A percentile compares a stretch with the other conserved stretches of the same genome.
phyloP scores from a whole-genome alignment of 2,329 filamentous ascomycete genomes.

The Fusarium incarnatum region DNA sequence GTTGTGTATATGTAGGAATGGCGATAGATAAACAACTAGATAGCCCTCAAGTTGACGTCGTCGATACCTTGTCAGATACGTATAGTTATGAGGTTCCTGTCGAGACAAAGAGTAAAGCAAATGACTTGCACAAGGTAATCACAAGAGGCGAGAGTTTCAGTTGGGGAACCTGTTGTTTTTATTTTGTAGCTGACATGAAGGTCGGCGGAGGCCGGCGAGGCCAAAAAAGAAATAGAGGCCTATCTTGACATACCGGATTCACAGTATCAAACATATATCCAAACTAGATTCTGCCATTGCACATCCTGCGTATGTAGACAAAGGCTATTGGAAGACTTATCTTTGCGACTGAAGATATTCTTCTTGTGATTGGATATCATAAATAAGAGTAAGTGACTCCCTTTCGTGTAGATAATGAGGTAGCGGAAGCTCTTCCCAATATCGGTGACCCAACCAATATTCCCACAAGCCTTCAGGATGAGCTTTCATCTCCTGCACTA shows the following conservation, averaged over 20 bases:
- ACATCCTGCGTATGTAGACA: background rate
- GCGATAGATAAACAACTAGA: too few relatives aligned
- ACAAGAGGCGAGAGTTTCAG: background rate
- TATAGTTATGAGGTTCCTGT: background rate
- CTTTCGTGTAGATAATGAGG: too few relatives aligned
- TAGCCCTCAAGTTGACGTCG: background rate
- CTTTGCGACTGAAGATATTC: background rate
- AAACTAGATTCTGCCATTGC: background rate
- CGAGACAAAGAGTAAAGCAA: rapidly evolving
- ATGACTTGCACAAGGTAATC: background rate
- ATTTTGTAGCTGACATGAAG: background rate
- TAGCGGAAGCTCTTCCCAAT: too few relatives aligned
- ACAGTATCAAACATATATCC: background rate
- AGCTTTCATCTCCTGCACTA: too few relatives aligned
- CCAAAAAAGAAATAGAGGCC: background rate
- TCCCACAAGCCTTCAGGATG: too few relatives aligned
- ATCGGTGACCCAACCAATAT: too few relatives aligned
- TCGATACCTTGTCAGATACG: background rate
- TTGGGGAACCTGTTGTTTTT: rapidly evolving
- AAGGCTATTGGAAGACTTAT: background rate
- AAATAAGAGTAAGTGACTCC: too few relatives aligned
- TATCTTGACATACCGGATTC: rapidly evolving
- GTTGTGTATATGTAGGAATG: too few relatives aligned
- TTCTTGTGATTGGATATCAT: background rate
- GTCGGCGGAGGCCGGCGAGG: rapidly evolving